These are phyloP conservation scores for Peronospora belbahrii DNA, from an alignment of 352 stramenopile genomes.

Conservation along the genomic window DNA sequence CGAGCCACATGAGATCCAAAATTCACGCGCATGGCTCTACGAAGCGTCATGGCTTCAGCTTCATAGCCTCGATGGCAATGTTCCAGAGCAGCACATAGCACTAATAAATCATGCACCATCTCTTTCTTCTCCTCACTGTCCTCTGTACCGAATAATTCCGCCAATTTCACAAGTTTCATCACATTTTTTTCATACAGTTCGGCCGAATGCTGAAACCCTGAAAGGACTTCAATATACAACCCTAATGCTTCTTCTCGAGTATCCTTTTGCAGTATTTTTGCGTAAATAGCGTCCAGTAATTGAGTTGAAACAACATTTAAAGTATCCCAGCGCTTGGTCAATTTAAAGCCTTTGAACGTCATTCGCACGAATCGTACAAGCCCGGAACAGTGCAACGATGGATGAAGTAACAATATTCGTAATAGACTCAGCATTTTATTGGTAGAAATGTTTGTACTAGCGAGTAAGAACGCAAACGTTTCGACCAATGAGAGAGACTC, in stretches of 20 bases:
- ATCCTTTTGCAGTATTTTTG: conserved; percentile 21
- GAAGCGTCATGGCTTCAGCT: conserved; percentile 36
- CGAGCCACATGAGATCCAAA: conserved; percentile 27
- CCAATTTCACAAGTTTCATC: conserved; percentile 36
- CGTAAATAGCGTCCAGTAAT: conserved; percentile 36
- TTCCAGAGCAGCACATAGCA: conserved; percentile 40
- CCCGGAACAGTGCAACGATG: conserved; percentile 28
- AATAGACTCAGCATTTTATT: conserved; percentile 31
- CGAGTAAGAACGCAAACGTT: conserved; percentile 57
- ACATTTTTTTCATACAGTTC: conserved; percentile 44
- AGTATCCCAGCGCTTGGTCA: conserved; percentile 67
- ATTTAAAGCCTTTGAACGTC: conserved; percentile 59
- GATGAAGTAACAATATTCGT: conserved; percentile 29
- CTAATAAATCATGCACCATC: conserved; percentile 25
- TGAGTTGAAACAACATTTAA: conserved; percentile 32
- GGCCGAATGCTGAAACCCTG: conserved; percentile 71
- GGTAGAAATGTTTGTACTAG: conserved; percentile 35
- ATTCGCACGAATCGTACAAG: conserved; percentile 48
- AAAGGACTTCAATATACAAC: conserved; percentile 59
- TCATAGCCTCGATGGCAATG: conserved; percentile 70
- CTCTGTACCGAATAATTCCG: conserved; percentile 29
- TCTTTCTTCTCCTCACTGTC: conserved; percentile 21
- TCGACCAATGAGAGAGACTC: conserved; percentile 27
- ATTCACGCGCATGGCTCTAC: conserved; percentile 28
- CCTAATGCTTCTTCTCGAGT: conserved; percentile 24